Base-by-base conservation (phyloP, 2,329 filamentous ascomycete genomes). In the Diaporthe sp. region DNA sequence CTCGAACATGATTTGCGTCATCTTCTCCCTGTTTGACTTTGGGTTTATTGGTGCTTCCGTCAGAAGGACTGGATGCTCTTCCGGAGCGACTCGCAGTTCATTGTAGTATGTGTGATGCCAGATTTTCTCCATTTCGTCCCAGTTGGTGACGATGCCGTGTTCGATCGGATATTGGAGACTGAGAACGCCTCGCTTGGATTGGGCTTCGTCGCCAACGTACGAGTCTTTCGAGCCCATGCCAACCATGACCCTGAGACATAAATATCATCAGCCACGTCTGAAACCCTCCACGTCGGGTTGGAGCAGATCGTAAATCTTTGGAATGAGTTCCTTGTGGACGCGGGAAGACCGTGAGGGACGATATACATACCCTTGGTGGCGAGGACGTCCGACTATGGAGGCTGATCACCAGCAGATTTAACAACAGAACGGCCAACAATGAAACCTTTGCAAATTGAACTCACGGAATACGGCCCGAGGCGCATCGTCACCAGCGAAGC, bases 51-150 rank as follows among this genome's bases (percentile, higher is more conserved):
- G 97, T 83, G 97, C 97, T 92, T 99, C 97, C 83, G 97, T 99
- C 88, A 99, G 92, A 86, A 99, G 93, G 86, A 98, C 96, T 83
- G 97, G 97, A 93, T 99, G 97, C 94, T 99, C 97, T 92, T 99
- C 97, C 83, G 97, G 97, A 83, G 97, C 97, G 80, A 99, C 97
- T 96, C 97, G 96, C 86, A 99, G 92, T 92, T 99, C 97, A 91
- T 99, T 99, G 95, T 98, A 99, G 93, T 99, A 99, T 86, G 97
- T 98, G 95, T 99, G 97, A 89, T 99, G 97, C 97, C 97, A 99
- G 84, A 99, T 98, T 94, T 98, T 98, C 92, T 98, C 97, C 97
- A 98, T 98, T 89, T 98, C 97, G 88, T 99, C 97, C 97, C 97
- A 99, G 95, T 98, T 98, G 90, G 97, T 99, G 86, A 99, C 97